Conservation (phyloP, 1,139 yeast genomes). For the Saccharomyces uvarum region DNA sequence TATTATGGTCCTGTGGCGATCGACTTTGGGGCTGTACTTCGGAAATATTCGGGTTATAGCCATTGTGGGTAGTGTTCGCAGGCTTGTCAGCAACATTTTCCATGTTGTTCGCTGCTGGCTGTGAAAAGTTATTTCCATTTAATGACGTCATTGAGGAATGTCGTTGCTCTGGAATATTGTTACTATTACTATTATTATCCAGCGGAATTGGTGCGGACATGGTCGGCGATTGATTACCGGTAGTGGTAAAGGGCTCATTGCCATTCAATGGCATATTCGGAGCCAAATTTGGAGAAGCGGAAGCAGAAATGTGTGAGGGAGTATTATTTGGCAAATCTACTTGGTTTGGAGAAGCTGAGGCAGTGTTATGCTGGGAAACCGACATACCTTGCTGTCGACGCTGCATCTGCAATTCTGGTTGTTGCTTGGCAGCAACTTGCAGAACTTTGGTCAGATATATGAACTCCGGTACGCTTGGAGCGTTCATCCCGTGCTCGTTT, state of each 20-base stretch:
- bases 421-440: constrained; percentile 46
- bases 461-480: constrained; percentile 54
- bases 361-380: background rate
- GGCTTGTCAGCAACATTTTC: background rate
- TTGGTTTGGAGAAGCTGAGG: background rate
- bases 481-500: constrained; percentile 58
- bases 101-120: background rate
- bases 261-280: background rate
- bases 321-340: background rate
- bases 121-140: background rate
- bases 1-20: background rate
- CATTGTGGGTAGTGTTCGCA: background rate
- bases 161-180: background rate
- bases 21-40: background rate
- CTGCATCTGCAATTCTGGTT: constrained; percentile 32
- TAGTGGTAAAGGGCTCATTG: background rate
- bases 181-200: background rate
- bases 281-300: background rate
- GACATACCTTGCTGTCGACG: constrained; percentile 14
- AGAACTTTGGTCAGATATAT: constrained; percentile 50
- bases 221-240: background rate
- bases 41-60: background rate
- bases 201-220: background rate
- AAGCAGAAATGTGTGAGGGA: background rate
- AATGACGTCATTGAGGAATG: background rate